phyloP scores from a whole-genome alignment of 331 rosid genomes.

The Ulmus americana region DNA sequence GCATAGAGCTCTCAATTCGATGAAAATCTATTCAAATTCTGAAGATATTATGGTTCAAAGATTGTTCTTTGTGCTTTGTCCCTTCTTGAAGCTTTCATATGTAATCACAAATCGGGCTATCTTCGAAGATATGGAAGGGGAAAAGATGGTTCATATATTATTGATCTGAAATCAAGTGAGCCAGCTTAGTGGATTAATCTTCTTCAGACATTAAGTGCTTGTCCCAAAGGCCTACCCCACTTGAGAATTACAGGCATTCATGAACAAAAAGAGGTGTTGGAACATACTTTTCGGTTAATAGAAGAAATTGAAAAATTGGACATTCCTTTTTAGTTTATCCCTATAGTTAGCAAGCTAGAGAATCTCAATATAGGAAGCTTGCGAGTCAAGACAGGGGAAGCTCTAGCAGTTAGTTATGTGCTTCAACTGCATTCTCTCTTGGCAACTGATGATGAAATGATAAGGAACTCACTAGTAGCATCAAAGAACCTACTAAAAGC shows the following conservation, averaged over 20 bases:
- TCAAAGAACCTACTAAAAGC: slow-evolving; percentile 41
- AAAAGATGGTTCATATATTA: slow-evolving; percentile 62
- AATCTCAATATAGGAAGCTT: slow-evolving; percentile 61
- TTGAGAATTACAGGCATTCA: slow-evolving; percentile 74
- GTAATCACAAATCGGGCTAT: slow-evolving; percentile 68
- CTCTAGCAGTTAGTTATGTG: slow-evolving; percentile 65
- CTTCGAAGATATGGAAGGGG: slow-evolving; percentile 70
- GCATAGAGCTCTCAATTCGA: slow-evolving; percentile 50
- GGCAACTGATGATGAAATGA: slow-evolving; percentile 56
- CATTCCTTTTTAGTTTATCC: slow-evolving; percentile 67
- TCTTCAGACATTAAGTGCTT: slow-evolving; percentile 41
- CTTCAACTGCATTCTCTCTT: slow-evolving; percentile 73
- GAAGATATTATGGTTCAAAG: slow-evolving; percentile 54
- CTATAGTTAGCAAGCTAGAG: slow-evolving; percentile 59
- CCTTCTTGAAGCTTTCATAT: slow-evolving; percentile 67
- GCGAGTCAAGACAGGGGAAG: slow-evolving; percentile 80
- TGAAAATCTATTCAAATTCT: slow-evolving; percentile 38
- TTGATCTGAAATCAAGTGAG: slow-evolving; percentile 69
- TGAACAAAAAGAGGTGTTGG: slow-evolving; percentile 56
- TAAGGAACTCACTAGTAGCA: slow-evolving; percentile 40
- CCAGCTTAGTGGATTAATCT: slow-evolving; percentile 76
- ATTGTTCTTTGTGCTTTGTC: slow-evolving; percentile 62
- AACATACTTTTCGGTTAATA: slow-evolving; percentile 43
- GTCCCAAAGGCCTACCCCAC: slow-evolving; percentile 71
- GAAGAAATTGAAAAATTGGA: slow-evolving; percentile 60